Conservation (phyloP, 495 filamentous ascomycete species). For the Trichoderma erinaceum region DNA sequence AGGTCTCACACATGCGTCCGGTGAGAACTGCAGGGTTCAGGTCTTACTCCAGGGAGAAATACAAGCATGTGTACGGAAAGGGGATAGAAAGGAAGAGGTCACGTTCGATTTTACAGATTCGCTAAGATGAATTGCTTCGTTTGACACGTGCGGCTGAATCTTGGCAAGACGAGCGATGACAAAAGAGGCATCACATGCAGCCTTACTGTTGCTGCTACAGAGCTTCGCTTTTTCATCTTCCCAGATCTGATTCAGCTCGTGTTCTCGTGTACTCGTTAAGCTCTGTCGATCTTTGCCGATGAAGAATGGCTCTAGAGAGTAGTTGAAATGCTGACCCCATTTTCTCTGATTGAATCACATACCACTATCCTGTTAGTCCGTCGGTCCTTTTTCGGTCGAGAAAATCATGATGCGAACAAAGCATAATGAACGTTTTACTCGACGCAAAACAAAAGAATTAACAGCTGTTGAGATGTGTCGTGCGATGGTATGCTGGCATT, state of each 20-base stretch:
- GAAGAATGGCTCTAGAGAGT: neutral
- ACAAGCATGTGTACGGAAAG: neutral
- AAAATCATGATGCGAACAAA: too few species aligned
- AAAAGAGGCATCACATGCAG: too few species aligned
- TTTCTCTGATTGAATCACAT: neutral
- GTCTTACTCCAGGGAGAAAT: neutral
- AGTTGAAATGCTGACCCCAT: neutral
- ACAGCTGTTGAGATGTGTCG: too few species aligned
- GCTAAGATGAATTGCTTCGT: neutral
- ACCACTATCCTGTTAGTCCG: neutral
- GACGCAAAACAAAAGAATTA: too few species aligned
- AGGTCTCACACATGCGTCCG: constrained; percentile 5
- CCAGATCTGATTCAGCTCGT: neutral
- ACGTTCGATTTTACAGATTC: neutral
- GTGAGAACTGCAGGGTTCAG: neutral
- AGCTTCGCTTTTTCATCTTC: too few species aligned
- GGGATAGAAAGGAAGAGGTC: neutral
- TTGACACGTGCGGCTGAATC: too few species aligned
- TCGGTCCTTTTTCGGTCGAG: neutral
- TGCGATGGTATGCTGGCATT: too few species aligned
- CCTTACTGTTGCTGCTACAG: too few species aligned
- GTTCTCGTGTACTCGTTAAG: neutral
- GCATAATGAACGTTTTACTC: too few species aligned
- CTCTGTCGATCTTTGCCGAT: neutral
- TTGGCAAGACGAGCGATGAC: too few species aligned